phyloP scores from a whole-genome alignment of 2,329 filamentous ascomycete species.

The Pseudodiploospora longispora region DNA sequence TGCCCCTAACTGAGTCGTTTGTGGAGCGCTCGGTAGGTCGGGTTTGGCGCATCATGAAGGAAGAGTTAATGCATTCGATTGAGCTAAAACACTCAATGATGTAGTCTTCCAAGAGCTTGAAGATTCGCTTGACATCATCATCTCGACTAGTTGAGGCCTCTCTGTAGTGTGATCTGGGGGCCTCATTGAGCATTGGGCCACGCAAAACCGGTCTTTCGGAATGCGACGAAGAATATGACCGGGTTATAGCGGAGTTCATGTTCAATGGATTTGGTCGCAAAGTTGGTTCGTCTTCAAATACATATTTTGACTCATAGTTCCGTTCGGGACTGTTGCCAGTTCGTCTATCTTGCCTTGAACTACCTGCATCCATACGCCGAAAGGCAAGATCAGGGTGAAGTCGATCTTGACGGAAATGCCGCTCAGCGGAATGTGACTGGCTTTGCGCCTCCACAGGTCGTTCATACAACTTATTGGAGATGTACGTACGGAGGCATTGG shows the following conservation, averaged over 20 bases:
- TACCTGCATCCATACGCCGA: neutral
- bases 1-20: conserved; percentile 19
- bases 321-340: neutral
- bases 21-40: conserved; percentile 23
- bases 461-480: conserved; percentile 18
- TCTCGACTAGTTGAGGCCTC: conserved; percentile 12
- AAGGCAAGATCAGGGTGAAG: conserved; percentile 3
- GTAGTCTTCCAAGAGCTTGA: conserved; percentile 71
- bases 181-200: conserved; percentile 9
- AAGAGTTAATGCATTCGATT: conserved; percentile 65
- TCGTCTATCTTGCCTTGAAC: neutral
- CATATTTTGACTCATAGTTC: conserved; percentile 13
- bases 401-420: conserved; percentile 7
- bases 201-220: conserved; percentile 28
- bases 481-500: conserved; percentile 25
- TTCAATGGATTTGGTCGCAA: conserved; percentile 24
- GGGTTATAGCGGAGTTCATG: conserved; percentile 12
- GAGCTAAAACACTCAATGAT: conserved; percentile 61
- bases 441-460: conserved; percentile 2
- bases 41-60: conserved; percentile 50
- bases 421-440: conserved; percentile 1
- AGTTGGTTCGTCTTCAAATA: conserved; percentile 31
- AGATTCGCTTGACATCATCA: conserved; percentile 50
- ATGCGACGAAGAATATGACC: conserved; percentile 39
- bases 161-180: conserved; percentile 10